Evolutionary conservation across 139 green algal genomes (phyloP).

Genomic region (Tetradesmus lagerheimii): DNA sequence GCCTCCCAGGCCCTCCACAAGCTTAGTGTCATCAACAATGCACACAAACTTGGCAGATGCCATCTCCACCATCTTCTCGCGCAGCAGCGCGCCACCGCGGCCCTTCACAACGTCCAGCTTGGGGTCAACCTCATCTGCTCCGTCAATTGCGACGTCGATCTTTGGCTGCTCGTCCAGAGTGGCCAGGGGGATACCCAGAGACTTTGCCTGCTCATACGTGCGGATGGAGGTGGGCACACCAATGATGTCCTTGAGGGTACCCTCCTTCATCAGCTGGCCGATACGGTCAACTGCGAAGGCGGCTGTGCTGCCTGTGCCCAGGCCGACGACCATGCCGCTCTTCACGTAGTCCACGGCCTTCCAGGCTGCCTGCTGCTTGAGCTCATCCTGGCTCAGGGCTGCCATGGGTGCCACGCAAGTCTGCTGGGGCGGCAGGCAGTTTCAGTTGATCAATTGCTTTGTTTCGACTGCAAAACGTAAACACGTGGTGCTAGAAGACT

Average conservation of each 20-base stretch:
- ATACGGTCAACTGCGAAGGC: conserved; percentile 98
- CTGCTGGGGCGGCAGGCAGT: not conserved
- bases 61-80: conserved; percentile 99
- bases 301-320: conserved; percentile 99
- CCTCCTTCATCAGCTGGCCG: conserved; percentile 91
- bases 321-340: conserved; percentile 95
- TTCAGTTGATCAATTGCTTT: too few relatives aligned
- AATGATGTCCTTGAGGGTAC: conserved; percentile 96
- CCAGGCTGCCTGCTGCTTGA: conserved; percentile 96
- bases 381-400: conserved; percentile 85
- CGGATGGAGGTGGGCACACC: conserved; percentile 94
- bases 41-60: conserved; percentile 96
- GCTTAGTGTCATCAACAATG: conserved; percentile 99
- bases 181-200: conserved; percentile 96
- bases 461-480: not conserved
- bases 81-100: conserved; percentile 95
- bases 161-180: conserved; percentile 96
- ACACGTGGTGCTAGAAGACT: not conserved
- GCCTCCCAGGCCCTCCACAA: conserved; percentile 89
- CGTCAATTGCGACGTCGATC: conserved; percentile 98
- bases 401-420: not conserved
- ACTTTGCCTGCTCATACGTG: conserved; percentile 92
- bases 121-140: conserved; percentile 97
- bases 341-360: conserved; percentile 98
- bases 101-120: conserved; percentile 99